Evolutionary conservation across 306 rosid genomes (phyloP).

Genomic region (Cicer pinnatifidum): DNA sequence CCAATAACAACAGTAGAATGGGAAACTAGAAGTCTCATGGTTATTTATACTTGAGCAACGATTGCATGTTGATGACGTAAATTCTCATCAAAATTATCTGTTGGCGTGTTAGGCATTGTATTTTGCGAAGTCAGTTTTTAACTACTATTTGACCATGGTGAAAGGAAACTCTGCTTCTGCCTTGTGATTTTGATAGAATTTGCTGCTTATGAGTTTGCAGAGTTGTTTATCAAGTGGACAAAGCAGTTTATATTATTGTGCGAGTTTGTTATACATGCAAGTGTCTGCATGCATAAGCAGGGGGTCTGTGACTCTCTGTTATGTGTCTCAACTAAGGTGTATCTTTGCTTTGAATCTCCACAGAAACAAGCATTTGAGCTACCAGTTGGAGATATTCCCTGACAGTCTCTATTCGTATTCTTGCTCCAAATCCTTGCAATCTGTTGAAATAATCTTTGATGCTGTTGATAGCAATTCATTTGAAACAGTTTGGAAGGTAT

Average conservation of each 20-base stretch:
- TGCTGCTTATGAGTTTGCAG: background rate
- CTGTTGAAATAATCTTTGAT: slow-evolving; percentile 3
- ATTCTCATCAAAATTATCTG: background rate
- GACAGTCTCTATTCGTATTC: background rate
- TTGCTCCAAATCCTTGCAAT: slow-evolving; percentile 28
- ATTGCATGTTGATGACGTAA: background rate
- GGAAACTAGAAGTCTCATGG: background rate
- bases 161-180: slow-evolving; percentile 1
- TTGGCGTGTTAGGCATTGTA: background rate
- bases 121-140: background rate
- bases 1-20: background rate
- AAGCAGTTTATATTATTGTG: background rate
- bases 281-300: background rate
- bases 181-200: slow-evolving; percentile 4
- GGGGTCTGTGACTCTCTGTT: background rate
- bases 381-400: background rate
- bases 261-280: background rate
- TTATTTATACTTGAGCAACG: background rate
- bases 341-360: slow-evolving; percentile 14
- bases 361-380: background rate
- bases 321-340: slow-evolving; percentile 12
- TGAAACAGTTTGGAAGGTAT: slow-evolving; percentile 23
- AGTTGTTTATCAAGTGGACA: background rate
- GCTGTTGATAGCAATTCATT: slow-evolving; percentile 14
- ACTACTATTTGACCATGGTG: slow-evolving; percentile 5